Evolutionary conservation across 257 asterid genomes (phyloP).

Genomic region (Solanum microdontum): DNA sequence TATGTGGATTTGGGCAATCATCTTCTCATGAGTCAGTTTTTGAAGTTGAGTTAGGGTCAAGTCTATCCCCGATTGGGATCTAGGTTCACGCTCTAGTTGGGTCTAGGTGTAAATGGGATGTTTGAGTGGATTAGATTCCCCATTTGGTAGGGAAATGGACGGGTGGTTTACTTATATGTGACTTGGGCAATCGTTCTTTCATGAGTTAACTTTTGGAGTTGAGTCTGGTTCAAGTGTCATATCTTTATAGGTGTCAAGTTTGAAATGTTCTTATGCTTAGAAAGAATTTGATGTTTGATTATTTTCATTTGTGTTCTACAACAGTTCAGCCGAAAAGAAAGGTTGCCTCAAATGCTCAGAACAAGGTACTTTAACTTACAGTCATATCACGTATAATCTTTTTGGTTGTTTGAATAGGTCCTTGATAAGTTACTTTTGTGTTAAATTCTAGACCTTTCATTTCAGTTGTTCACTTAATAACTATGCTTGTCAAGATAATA

Average conservation of each 20-base stretch:
- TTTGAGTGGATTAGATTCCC: not conserved
- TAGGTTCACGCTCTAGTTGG: not conserved
- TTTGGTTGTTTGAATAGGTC: not conserved
- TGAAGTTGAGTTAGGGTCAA: not conserved
- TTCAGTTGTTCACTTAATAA: not conserved
- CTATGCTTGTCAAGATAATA: not conserved
- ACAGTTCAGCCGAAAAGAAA: conserved; percentile 33
- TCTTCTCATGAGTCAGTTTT: fast-evolving
- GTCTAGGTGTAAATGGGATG: not conserved
- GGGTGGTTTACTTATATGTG: not conserved
- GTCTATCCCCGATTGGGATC: not conserved
- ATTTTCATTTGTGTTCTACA: not conserved
- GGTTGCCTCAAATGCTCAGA: conserved; percentile 14
- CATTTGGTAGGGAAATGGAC: not conserved
- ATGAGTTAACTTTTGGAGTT: not conserved
- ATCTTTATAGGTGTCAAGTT: not conserved
- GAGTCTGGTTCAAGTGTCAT: not conserved
- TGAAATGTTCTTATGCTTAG: not conserved
- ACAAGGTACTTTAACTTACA: conserved; percentile 30
- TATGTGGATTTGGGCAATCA: not conserved
- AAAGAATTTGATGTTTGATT: not conserved
- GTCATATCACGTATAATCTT: not conserved
- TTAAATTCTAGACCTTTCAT: not conserved
- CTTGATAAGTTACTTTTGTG: not conserved
- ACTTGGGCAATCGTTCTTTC: not conserved